Base-by-base conservation (phyloP, 192 early-diverging fungal genomes). In the Phycomyces nitens region DNA sequence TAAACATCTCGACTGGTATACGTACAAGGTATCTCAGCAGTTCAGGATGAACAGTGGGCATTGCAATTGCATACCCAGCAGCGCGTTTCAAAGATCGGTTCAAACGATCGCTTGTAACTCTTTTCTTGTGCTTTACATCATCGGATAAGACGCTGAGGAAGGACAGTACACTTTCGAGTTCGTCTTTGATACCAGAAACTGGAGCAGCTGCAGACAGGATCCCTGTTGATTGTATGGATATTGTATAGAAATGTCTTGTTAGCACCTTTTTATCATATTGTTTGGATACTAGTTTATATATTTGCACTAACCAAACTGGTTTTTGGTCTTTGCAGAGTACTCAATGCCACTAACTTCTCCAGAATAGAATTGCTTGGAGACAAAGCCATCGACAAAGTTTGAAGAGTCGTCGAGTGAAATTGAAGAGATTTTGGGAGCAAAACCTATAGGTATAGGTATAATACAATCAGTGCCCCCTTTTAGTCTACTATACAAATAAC, bases 1-100 rank as follows among this genome's bases (percentile, higher is more conserved):
- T 85, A 57, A 96, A 98, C 55, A 93, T 51, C 16, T 84, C 74
- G 20, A 95, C 77, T 5, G 95, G 94, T 58, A 93, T 90, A 85
- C 90, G 92, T 27, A 93, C 93, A 29, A 97, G 69, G 55, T 92
- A 82, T 41, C 87, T 82, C 34, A 95, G 72, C 14, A 97, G 72
- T 51, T 96, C 89, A 58, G 84, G 80, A 62, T 92, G 85, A 58
- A 87, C 70, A 20, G 65, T 66, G 15, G 70, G 68, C 22, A 68
- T 60, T 12, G 72, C 69, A 49, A 81, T 77, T 26, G 77, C 69
- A 18, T 78, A 65, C 11, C 71, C 83, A 29, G 85, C 84, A 26
- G 83, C 80, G 18, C 84, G 69, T 43, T 85, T 77, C 40, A 90
- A 62, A 5, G 71, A 70, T 44, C 69, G 71, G 53, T 79, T 77